phyloP scores from a whole-genome alignment of 2,329 filamentous ascomycete genomes.

The Colletotrichum destructivum region DNA sequence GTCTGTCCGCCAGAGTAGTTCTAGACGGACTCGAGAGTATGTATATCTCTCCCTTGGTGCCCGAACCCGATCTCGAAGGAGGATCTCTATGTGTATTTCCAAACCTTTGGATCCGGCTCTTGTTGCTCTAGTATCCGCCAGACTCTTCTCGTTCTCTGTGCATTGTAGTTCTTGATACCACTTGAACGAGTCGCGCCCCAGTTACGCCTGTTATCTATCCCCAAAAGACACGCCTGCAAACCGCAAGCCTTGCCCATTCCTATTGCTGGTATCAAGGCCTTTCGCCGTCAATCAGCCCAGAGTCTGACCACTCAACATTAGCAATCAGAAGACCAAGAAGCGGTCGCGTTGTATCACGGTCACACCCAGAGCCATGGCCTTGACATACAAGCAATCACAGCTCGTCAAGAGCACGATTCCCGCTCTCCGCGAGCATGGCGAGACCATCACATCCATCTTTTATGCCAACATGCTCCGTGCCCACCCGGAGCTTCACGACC shows the following conservation, averaged over 20 bases:
- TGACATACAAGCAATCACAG: conserved; percentile 70
- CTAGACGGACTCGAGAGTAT: neutral
- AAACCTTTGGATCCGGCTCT: conserved; percentile 9
- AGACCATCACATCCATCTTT: conserved; percentile 78
- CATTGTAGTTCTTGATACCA: conserved; percentile 23
- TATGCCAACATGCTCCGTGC: conserved; percentile 78
- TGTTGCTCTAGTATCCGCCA: neutral
- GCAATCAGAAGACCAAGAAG: neutral
- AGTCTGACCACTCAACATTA: neutral
- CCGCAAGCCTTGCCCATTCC: neutral
- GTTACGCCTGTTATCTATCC: neutral
- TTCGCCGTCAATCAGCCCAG: neutral
- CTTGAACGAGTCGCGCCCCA: conserved; percentile 1
- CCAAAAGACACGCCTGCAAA: conserved; percentile 3
- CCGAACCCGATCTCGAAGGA: neutral
- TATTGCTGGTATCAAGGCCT: neutral
- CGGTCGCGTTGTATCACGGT: neutral
- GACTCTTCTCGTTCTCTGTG: conserved; percentile 19
- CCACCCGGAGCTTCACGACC: conserved; percentile 76
- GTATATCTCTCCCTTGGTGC: conserved; percentile 32
- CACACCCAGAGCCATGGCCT: conserved; percentile 49
- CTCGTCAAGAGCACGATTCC: conserved; percentile 81
- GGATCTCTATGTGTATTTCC: conserved; percentile 3
- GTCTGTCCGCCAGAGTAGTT: conserved; percentile 12
- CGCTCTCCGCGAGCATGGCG: conserved; percentile 76